Conservation (phyloP, 2,329 filamentous ascomycete species). For the Fonsecaea pugnacius region DNA sequence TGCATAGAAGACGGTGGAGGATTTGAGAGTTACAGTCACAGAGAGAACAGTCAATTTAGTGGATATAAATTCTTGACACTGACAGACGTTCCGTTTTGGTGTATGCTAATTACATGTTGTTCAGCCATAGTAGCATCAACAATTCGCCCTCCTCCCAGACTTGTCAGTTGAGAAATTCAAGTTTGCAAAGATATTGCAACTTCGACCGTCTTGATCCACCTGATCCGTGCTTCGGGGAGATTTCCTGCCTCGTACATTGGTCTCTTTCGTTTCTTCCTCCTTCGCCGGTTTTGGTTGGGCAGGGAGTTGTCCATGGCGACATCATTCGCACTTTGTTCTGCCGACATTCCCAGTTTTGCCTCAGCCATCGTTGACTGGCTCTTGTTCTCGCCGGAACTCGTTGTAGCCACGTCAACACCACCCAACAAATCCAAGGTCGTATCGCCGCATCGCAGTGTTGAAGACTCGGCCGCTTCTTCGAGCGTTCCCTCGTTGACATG, state of each 20-base stretch:
- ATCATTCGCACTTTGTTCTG: conserved; percentile 11
- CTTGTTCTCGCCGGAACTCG: conserved; percentile 16
- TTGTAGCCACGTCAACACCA: conserved; percentile 14
- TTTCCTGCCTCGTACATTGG: conserved; percentile 42
- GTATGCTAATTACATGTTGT: neutral
- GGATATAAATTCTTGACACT: neutral
- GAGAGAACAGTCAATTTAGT: neutral
- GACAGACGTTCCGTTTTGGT: neutral
- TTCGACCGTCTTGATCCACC: conserved; percentile 55
- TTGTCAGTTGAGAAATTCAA: conserved; percentile 13
- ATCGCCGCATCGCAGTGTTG: conserved; percentile 31
- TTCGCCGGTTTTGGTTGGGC: conserved; percentile 38
- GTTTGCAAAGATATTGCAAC: conserved; percentile 48
- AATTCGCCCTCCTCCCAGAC: neutral
- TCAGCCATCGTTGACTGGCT: neutral
- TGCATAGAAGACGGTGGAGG: neutral
- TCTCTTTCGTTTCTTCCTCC: conserved; percentile 37
- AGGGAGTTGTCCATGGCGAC: conserved; percentile 27
- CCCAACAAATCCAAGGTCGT: conserved; percentile 35
- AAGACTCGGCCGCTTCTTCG: conserved; percentile 21
- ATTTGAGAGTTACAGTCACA: neutral
- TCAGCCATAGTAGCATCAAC: neutral
- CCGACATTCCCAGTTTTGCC: neutral
- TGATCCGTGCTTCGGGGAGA: conserved; percentile 50
- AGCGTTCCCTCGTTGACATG: conserved; percentile 28